These are phyloP conservation scores for Inga leiocalycina DNA, from an alignment of 306 rosid genomes.

Conservation along the genomic window DNA sequence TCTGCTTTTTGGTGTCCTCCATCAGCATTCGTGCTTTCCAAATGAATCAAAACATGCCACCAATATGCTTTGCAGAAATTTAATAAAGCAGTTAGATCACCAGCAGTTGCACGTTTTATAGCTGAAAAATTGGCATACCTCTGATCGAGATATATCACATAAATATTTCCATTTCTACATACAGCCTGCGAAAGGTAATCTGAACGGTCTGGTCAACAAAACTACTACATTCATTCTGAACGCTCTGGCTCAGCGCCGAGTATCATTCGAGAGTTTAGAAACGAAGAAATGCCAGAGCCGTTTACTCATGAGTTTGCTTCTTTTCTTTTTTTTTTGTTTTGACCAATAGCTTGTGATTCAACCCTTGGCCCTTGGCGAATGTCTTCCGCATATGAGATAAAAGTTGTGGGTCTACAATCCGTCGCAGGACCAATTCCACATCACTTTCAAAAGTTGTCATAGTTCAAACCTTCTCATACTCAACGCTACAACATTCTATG, in stretches of 20 bases:
- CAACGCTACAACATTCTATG: not conserved
- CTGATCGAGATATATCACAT: not conserved
- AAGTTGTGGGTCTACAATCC: not conserved
- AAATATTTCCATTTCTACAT: not conserved
- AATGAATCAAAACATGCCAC: not conserved
- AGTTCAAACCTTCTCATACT: not conserved
- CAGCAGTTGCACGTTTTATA: not conserved
- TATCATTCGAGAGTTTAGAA: not conserved
- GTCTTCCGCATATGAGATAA: not conserved
- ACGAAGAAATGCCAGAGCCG: conserved; percentile 12
- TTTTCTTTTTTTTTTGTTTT: too few species aligned
- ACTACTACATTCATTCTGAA: not conserved
- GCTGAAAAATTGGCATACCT: not conserved
- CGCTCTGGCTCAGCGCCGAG: conserved; percentile 11
- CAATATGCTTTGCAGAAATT: not conserved
- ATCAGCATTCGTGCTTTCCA: not conserved
- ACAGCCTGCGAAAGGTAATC: not conserved
- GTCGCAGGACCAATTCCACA: not conserved
- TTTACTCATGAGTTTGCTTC: not conserved
- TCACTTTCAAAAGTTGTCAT: not conserved
- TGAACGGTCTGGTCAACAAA: conserved; percentile 21
- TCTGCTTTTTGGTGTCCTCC: not conserved
- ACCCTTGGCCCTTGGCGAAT: not conserved
- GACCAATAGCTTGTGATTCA: not conserved
- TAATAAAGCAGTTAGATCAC: not conserved